Conservation (phyloP, 2,329 filamentous ascomycete genomes). For the Fonsecaea nubica region DNA sequence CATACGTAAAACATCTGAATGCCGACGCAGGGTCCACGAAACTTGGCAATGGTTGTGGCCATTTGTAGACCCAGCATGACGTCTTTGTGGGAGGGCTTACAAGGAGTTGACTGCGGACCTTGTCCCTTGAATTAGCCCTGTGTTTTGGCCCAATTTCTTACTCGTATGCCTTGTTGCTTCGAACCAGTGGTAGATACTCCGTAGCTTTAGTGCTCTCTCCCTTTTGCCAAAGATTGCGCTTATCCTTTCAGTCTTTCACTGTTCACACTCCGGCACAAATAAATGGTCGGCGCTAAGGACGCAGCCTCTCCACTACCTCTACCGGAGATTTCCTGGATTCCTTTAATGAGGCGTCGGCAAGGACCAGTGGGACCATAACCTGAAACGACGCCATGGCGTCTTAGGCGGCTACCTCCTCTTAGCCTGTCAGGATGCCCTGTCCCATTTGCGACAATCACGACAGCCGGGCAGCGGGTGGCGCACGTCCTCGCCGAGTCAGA, state of each 20-base stretch:
- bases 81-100: background rate
- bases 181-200: background rate
- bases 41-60: background rate
- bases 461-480: conserved; percentile 25
- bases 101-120: background rate
- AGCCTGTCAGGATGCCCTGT: conserved; percentile 1
- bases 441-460: conserved; percentile 3
- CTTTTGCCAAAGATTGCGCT: background rate
- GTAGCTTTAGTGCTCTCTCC: background rate
- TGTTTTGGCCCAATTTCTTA: background rate
- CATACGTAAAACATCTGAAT: background rate
- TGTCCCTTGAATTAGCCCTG: background rate
- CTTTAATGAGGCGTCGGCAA: conserved; percentile 13
- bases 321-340: conserved; percentile 11
- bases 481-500: conserved; percentile 12
- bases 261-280: background rate
- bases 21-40: background rate
- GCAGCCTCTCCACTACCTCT: background rate
- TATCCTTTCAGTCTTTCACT: background rate
- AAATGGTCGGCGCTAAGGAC: background rate
- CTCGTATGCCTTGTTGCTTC: too few species aligned
- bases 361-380: conserved; percentile 21
- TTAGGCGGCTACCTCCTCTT: background rate
- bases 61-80: background rate
- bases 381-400: conserved; percentile 31